phyloP scores from a whole-genome alignment of 1,139 yeast genomes.

The Sugiyamaella sp. region DNA sequence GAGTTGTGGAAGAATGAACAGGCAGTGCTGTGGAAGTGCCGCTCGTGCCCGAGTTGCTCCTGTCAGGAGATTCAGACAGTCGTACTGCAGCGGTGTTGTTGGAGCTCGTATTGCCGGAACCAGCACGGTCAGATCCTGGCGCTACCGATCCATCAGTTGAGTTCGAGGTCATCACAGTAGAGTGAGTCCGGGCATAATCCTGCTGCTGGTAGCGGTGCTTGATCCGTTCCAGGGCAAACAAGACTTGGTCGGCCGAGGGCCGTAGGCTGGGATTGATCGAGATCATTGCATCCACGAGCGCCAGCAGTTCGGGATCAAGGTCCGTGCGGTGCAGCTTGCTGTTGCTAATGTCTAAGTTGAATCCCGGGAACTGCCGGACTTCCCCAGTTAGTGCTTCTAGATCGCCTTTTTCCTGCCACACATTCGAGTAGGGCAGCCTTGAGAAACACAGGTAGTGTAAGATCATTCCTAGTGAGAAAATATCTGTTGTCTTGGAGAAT shows the following conservation, averaged over 20 bases:
- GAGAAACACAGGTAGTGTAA: constrained; percentile 74
- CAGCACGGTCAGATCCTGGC: too few species aligned
- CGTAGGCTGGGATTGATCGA: constrained; percentile 46
- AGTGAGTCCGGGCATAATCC: not conserved
- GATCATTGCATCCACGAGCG: constrained; percentile 46
- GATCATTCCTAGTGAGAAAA: constrained; percentile 82
- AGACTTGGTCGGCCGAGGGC: constrained; percentile 50
- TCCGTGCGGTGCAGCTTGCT: constrained; percentile 40
- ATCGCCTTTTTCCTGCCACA: constrained; percentile 36
- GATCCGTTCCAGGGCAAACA: constrained; percentile 35
- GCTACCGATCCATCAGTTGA: too few species aligned
- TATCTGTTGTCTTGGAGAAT: constrained; percentile 71
- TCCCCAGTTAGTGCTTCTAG: constrained; percentile 46
- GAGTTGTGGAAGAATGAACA: not conserved
- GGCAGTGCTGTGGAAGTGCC: not conserved
- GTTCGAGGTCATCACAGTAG: not conserved
- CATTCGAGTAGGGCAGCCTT: constrained; percentile 60
- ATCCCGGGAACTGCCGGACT: constrained; percentile 45
- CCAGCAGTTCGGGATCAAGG: constrained; percentile 47
- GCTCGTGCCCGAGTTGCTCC: not conserved
- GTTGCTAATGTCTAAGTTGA: constrained; percentile 31
- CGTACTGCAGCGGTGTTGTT: not conserved
- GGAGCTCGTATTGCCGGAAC: too few species aligned
- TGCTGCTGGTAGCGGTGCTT: constrained; percentile 5
- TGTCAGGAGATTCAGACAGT: not conserved